These are phyloP conservation scores for Liquidambar formosana DNA, from an alignment of 164 flowering plant species.

Conservation along the genomic window DNA sequence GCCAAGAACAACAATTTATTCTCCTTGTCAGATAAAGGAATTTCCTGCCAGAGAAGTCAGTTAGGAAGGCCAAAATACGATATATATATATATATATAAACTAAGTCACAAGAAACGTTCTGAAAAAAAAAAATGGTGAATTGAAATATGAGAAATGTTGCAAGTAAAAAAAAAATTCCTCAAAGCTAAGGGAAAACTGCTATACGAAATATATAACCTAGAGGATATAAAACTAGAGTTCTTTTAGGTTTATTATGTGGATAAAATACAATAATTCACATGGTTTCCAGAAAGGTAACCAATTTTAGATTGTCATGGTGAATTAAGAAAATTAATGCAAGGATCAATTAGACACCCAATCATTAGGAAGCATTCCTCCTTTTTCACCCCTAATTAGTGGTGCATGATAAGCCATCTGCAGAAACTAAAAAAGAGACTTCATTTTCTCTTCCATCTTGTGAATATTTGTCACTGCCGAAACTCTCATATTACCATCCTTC, in stretches of 20 bases:
- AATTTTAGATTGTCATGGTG: neutral
- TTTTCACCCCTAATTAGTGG: neutral
- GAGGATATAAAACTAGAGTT: neutral
- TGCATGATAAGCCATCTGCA: neutral
- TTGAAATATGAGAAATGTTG: no score
- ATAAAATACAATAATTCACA: neutral
- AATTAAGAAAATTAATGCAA: neutral
- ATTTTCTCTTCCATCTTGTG: neutral
- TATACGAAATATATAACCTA: neutral
- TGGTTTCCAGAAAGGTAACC: neutral
- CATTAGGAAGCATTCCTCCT: neutral
- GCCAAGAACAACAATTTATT: slow-evolving; percentile 35
- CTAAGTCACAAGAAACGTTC: neutral
- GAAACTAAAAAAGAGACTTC: neutral
- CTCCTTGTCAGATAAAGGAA: slow-evolving; percentile 35
- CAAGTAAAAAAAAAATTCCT: no score
- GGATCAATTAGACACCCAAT: neutral
- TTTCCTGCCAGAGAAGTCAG: slow-evolving; percentile 37
- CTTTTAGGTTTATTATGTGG: neutral
- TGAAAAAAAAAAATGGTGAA: no score
- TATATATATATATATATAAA: neutral
- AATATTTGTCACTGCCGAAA: neutral
- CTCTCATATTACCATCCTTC: no score
- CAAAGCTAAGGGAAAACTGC: neutral
- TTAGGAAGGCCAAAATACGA: slow-evolving; percentile 3